Evolutionary conservation across 2,329 filamentous ascomycete species (phyloP).

Genomic region (Claviceps africana): DNA sequence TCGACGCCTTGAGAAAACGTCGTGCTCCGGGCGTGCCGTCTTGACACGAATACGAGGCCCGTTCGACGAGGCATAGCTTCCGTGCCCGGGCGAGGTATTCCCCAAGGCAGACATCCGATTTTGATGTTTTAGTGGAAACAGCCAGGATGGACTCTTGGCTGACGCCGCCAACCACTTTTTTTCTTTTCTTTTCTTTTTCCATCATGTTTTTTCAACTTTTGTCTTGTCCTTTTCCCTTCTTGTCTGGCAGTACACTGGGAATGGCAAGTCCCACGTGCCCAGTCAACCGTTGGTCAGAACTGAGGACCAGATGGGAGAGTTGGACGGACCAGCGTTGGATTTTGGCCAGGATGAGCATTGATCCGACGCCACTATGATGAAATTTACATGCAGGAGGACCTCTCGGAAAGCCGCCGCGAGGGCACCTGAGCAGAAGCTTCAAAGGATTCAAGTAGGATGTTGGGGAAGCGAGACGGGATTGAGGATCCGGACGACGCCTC

Average conservation of each 20-base stretch:
- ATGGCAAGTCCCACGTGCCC: not conserved
- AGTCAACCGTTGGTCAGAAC: not conserved
- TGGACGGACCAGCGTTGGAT: not conserved
- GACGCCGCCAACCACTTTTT: no score
- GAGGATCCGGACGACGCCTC: not conserved
- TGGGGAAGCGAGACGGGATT: not conserved
- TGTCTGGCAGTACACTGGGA: not conserved
- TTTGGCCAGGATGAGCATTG: not conserved
- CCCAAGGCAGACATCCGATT: not conserved
- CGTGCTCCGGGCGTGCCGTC: not conserved
- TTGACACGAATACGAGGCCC: not conserved
- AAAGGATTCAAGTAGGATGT: not conserved
- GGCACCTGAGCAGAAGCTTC: not conserved
- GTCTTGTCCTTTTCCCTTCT: not conserved
- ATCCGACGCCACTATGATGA: not conserved
- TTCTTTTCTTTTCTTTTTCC: no score
- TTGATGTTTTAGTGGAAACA: not conserved
- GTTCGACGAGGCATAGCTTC: not conserved
- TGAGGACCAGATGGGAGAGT: not conserved
- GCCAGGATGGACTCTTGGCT: no score
- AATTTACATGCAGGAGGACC: not conserved
- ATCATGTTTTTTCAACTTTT: no score
- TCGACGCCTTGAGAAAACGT: not conserved
- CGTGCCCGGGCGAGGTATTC: not conserved
- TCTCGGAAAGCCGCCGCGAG: not conserved